These are phyloP conservation scores for Vitis labrusca DNA, from an alignment of 164 flowering plant genomes.

Conservation along the genomic window DNA sequence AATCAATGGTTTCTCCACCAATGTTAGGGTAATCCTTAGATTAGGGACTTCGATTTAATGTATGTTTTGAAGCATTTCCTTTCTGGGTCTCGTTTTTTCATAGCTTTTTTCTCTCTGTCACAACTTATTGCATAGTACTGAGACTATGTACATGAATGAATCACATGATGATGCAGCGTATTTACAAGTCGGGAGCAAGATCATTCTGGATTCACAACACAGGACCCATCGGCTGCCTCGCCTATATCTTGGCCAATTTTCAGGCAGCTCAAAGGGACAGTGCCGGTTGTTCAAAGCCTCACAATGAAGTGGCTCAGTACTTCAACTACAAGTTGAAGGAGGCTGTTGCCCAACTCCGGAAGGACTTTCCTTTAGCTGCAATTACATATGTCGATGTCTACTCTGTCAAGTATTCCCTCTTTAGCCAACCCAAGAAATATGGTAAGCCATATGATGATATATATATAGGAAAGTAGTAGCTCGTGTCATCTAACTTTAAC, in stretches of 20 bases:
- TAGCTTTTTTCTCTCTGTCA: no score
- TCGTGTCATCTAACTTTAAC: not conserved
- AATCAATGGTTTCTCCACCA: conserved; percentile 5
- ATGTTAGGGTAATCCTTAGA: conserved; percentile 19
- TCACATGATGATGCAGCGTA: conserved; percentile 16
- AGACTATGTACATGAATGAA: not conserved
- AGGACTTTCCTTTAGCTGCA: conserved; percentile 29
- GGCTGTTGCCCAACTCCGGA: conserved; percentile 32
- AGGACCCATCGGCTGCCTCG: conserved; percentile 53
- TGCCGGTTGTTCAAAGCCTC: conserved; percentile 35
- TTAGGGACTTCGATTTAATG: no score
- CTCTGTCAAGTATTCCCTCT: conserved; percentile 33
- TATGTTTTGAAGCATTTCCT: no score
- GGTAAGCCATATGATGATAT: conserved; percentile 12
- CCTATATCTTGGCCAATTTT: conserved; percentile 21
- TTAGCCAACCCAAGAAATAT: conserved; percentile 17
- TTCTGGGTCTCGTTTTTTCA: no score
- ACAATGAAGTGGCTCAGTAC: conserved; percentile 35
- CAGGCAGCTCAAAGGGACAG: conserved; percentile 18
- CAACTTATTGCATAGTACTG: no score
- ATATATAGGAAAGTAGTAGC: no score
- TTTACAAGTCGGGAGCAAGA: conserved; percentile 36
- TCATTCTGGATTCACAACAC: conserved; percentile 57
- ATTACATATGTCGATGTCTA: conserved; percentile 45
- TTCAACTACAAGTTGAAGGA: conserved; percentile 37